phyloP scores from a whole-genome alignment of 1,284 basidiomycete genomes.

The Kwoniella shivajii region DNA sequence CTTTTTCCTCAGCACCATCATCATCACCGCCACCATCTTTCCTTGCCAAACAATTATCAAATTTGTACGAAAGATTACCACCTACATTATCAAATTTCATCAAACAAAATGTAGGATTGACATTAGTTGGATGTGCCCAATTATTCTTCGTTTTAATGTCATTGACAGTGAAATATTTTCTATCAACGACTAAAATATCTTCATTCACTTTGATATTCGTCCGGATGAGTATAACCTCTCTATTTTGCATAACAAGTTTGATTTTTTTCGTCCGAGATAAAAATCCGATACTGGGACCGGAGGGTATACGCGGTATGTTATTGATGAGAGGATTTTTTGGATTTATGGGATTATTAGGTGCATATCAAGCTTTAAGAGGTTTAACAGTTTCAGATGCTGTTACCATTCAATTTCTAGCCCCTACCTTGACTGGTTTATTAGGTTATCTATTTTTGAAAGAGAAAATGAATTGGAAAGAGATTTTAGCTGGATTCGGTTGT shows the following conservation, averaged over 20 bases:
- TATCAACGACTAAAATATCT: constrained; percentile 41
- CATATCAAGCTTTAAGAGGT: constrained; percentile 70
- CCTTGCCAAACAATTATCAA: neutral
- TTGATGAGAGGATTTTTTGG: constrained; percentile 66
- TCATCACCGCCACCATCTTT: constrained; percentile 19
- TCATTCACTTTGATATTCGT: constrained; percentile 44
- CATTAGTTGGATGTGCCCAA: constrained; percentile 64
- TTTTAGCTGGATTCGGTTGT: constrained; percentile 65
- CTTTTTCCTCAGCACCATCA: constrained; percentile 4
- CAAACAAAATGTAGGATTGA: constrained; percentile 62
- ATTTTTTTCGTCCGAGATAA: constrained; percentile 59
- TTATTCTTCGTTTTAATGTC: constrained; percentile 65
- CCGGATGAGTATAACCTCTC: constrained; percentile 56
- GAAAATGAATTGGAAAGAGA: constrained; percentile 62
- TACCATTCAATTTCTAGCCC: constrained; percentile 73
- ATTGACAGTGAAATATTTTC: constrained; percentile 55
- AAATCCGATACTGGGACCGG: constrained; percentile 69
- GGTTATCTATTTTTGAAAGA: constrained; percentile 71
- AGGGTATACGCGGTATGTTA: constrained; percentile 64
- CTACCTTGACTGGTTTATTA: constrained; percentile 68
- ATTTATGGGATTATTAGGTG: constrained; percentile 39
- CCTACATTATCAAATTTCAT: constrained; percentile 16
- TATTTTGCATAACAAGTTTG: constrained; percentile 59
- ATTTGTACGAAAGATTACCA: constrained; percentile 4
- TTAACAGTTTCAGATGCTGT: constrained; percentile 73